A percentile compares a stretch with the other conserved stretches of the same genome.
These are phyloP conservation scores for Lomentospora prolificans DNA, from an alignment of 2,329 filamentous ascomycete genomes.

Conservation along the genomic window DNA sequence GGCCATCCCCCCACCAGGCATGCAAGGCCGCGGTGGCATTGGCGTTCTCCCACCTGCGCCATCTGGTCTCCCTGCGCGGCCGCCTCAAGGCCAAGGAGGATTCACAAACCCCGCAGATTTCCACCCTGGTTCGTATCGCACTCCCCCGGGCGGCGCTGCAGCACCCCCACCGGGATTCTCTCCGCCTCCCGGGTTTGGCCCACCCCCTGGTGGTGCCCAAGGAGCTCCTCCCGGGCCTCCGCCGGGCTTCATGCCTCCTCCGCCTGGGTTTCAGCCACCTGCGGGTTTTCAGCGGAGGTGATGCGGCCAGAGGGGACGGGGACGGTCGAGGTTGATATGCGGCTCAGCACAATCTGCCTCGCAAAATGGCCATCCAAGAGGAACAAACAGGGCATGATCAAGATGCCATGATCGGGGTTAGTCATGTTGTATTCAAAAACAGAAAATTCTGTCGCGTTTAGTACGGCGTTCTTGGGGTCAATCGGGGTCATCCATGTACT, in stretches of 20 bases:
- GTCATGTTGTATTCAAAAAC: too few relatives aligned
- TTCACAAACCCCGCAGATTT: slow-evolving; percentile 38
- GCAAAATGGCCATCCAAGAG: too few relatives aligned
- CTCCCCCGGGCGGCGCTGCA: slow-evolving; percentile 25
- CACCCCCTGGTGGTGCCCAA: slow-evolving; percentile 23
- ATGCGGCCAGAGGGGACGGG: not conserved
- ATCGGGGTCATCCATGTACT: not conserved
- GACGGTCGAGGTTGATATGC: too few relatives aligned
- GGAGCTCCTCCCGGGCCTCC: slow-evolving; percentile 21
- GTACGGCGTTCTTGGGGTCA: not conserved
- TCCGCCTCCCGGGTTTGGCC: slow-evolving; percentile 26
- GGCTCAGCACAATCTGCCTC: too few relatives aligned
- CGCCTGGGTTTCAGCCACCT: slow-evolving; percentile 34
- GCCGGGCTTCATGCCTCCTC: slow-evolving; percentile 30
- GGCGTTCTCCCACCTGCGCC: slow-evolving; percentile 36
- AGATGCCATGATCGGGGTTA: too few relatives aligned
- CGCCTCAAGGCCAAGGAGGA: slow-evolving; percentile 34
- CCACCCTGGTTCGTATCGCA: slow-evolving; percentile 30
- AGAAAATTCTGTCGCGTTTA: not conserved
- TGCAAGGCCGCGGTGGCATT: not conserved
- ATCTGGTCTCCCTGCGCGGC: slow-evolving; percentile 39
- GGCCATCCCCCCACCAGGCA: slow-evolving; percentile 18
- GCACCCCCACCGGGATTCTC: slow-evolving; percentile 27
- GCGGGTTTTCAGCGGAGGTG: slow-evolving; percentile 25
- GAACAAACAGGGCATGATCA: too few relatives aligned